Conservation (phyloP, 2,329 filamentous ascomycete genomes). For the Ophiocordyceps australis region DNA sequence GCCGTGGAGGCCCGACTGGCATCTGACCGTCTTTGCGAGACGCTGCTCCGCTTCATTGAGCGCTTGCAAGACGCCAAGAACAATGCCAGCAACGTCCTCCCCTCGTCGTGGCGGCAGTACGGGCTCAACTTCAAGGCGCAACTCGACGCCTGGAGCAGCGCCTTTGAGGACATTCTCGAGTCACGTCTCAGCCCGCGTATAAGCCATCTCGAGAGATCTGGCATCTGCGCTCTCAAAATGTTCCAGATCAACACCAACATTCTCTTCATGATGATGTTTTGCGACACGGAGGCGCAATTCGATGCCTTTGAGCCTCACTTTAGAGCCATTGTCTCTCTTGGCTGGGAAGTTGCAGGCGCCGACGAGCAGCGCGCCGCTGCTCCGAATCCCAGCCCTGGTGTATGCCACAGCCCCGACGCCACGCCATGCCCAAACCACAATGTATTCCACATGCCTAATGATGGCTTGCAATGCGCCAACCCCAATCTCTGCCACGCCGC, state of each 20-base stretch:
- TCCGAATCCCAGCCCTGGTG: too few species aligned
- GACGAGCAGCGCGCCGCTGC: conserved; percentile 32
- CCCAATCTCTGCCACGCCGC: conserved; percentile 22
- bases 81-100: conserved; percentile 33
- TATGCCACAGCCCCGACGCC: too few species aligned
- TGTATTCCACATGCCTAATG: too few species aligned
- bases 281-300: conserved; percentile 37
- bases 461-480: too few species aligned
- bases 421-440: too few species aligned
- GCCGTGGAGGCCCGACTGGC: conserved; percentile 35
- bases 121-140: conserved; percentile 28
- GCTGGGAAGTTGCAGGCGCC: conserved; percentile 38
- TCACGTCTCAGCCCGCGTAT: conserved; percentile 28
- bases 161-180: conserved; percentile 35
- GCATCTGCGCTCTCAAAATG: conserved; percentile 45
- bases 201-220: conserved; percentile 36
- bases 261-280: conserved; percentile 42
- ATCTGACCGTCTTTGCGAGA: conserved; percentile 37
- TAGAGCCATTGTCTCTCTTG: conserved; percentile 34
- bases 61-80: conserved; percentile 26
- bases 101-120: conserved; percentile 25
- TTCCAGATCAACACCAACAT: conserved; percentile 38
- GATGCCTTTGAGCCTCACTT: conserved; percentile 35
- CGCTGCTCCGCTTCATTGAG: conserved; percentile 40
- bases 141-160: conserved; percentile 33